phyloP scores from a whole-genome alignment of 768 basidiomycete genomes.

The Gautieria morchelliformis region DNA sequence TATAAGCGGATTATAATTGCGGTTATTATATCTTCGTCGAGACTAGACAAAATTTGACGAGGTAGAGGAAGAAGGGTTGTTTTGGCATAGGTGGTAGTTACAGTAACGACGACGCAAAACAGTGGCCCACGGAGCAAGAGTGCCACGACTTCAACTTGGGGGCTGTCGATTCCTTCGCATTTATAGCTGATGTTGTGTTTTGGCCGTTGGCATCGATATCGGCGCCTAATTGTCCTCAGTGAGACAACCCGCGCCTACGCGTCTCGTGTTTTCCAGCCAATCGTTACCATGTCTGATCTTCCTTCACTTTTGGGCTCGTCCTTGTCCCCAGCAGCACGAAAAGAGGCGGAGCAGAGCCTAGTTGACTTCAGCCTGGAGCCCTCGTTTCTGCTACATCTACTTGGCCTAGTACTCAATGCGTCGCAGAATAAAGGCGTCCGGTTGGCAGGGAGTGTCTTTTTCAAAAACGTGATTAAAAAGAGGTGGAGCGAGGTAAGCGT shows the following conservation, averaged over 20 bases:
- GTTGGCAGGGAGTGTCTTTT: conserved; percentile 79
- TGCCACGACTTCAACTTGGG: no score
- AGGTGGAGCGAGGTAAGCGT: conserved; percentile 78
- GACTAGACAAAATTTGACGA: no score
- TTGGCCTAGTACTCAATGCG: conserved; percentile 64
- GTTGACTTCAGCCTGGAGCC: conserved; percentile 54
- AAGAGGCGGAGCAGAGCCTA: conserved; percentile 76
- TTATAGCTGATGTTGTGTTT: no score
- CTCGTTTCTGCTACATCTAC: conserved; percentile 72
- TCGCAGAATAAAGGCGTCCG: conserved; percentile 59
- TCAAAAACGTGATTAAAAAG: conserved; percentile 83
- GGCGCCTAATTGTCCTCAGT: no score
- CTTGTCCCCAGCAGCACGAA: conserved; percentile 56
- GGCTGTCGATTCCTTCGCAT: no score
- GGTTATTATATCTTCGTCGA: no score
- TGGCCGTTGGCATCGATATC: no score
- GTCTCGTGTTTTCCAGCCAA: neutral
- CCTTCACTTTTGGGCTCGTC: conserved; percentile 64
- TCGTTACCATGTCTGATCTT: conserved; percentile 23
- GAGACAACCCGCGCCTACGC: neutral
- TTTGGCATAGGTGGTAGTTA: no score
- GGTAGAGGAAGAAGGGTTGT: no score
- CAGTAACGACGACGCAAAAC: no score
- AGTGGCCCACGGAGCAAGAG: no score
- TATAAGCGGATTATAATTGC: no score